Evolutionary conservation across 805 yeast genomes (phyloP), one percentile per base, ranked within the genome.

Genomic region (Saccharomycopsis capsularis): DNA sequence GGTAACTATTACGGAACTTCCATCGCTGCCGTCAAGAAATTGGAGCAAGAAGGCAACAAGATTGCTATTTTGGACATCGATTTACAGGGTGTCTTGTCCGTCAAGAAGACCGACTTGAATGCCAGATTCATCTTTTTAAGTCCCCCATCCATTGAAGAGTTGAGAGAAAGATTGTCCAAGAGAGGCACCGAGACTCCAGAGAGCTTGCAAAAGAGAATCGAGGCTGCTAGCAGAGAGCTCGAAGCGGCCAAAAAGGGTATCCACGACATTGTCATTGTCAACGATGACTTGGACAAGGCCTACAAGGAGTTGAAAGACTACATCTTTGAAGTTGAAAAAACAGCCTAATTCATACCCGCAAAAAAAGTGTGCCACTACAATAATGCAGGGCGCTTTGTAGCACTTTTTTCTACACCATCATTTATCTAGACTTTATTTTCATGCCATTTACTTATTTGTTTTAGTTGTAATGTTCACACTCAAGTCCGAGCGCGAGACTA

Each of bases 1-100:
- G 98, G 98, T 46, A 93, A 93, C 74, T 90, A 85, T 74, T 93
- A 93, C 68, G 99, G 99, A 51, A 93, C 99, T 44, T 74, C 96
- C 42, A 74, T 88, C 59, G 82, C 79, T 61, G 82, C 96, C 27
- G 97, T 93, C 41, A 76, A 85, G 58, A 82, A 81, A 55, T 90
- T 85, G 40, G 65, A 75, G 44, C 71, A 75, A 41, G 74, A 69
- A 38, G 66, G 73, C 29, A 64, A 74, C 52, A 85, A 88, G 59
- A 82, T 82, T 46, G 93, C 98, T 71, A 82, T 93, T 55, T 74
- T 93, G 63, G 99, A 93, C 68, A 93, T 93, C 57, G 99, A 93
- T 76, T 90, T 91, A 97, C 98, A 93, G 71, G 99, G 99, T 57
- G 99, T 93, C 60, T 83, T 85, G 69, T 75, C 88, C 23, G 96